Conservation (phyloP, 108 stramenopile genomes). For the Fistulifera solaris region DNA sequence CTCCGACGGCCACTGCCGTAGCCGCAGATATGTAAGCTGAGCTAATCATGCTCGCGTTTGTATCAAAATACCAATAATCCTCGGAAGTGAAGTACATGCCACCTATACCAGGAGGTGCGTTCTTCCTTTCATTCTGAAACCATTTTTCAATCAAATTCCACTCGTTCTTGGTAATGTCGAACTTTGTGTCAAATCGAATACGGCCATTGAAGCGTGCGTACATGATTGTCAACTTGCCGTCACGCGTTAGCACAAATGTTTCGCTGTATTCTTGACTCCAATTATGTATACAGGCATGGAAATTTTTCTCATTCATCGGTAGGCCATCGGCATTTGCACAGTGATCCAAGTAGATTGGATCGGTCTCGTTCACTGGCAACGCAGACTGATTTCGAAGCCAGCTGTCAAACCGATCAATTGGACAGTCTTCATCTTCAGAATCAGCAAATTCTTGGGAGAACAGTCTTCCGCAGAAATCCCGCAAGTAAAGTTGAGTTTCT, state of each 20-base stretch:
- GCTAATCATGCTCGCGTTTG: conserved; percentile 25
- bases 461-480: conserved; percentile 23
- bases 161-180: conserved; percentile 24
- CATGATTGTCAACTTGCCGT: conserved; percentile 28
- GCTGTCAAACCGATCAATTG: conserved; percentile 29
- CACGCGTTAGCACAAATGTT: conserved; percentile 7
- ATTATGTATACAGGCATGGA: conserved; percentile 34
- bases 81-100: conserved; percentile 15
- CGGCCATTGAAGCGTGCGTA: conserved; percentile 14
- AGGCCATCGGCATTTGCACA: conserved; percentile 30
- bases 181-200: conserved; percentile 22
- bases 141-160: conserved; percentile 34
- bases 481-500: conserved; percentile 28
- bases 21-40: conserved; percentile 28
- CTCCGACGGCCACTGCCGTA: conserved; percentile 31
- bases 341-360: conserved; percentile 19
- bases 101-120: conserved; percentile 20
- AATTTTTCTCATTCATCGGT: conserved; percentile 26
- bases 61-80: conserved; percentile 47
- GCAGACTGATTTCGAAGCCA: conserved; percentile 30
- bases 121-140: conserved; percentile 14
- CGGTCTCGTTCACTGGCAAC: background rate
- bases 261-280: conserved; percentile 20
- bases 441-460: conserved; percentile 33
- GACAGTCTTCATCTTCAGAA: conserved; percentile 16